Base-by-base conservation (phyloP, 2,329 filamentous ascomycete species). In the Diaporthe citrichinensis region DNA sequence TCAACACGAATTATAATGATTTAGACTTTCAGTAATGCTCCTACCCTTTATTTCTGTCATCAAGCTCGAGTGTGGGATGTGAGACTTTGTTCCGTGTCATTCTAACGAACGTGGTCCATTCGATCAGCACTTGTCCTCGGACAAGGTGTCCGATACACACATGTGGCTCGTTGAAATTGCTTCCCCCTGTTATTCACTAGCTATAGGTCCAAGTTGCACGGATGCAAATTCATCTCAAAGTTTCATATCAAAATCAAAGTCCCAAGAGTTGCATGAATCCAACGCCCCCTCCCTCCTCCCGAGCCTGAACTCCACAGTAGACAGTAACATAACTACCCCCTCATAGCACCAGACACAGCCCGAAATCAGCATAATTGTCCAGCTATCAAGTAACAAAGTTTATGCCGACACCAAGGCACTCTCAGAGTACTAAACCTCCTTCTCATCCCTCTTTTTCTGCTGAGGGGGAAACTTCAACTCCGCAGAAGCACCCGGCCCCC, bases 391-490 rank as follows among this genome's bases (percentile, higher is more conserved):
- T 0, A 28, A 55, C 3, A 31, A 17, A 57, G 9, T 23, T 25
- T 3, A 9, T 20, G 28, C 25, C 53, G 1, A 57, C 28, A 59
- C 9, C 20, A 36, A 23, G 6, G 7, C 20, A 14, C 10, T 12
- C 9, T 12, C 1, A 59, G 10, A 3, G 0, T 14, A 59, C 9
- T 65, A 44, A 20, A 46, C 17, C 14, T 53, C 20, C 23, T 68
- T 68, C 10, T 53, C 62, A 2, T 20, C 31, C 46, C 3, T 1
- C 25, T 25, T 51, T 12, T 20, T 23, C 62, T 51, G 46, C 46
- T 39, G 44, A 28, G 68, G 68, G 9, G 68, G 51, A 23, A 57
- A 71, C 68, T 59, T 59, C 34, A 71, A 4, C 8, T 41, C 51
- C n/a, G 15, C 68, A 46, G 51, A 5, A 31, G 68, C 68, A 15